Conservation (phyloP, 306 rosid genomes). For the Acacia confusa region DNA sequence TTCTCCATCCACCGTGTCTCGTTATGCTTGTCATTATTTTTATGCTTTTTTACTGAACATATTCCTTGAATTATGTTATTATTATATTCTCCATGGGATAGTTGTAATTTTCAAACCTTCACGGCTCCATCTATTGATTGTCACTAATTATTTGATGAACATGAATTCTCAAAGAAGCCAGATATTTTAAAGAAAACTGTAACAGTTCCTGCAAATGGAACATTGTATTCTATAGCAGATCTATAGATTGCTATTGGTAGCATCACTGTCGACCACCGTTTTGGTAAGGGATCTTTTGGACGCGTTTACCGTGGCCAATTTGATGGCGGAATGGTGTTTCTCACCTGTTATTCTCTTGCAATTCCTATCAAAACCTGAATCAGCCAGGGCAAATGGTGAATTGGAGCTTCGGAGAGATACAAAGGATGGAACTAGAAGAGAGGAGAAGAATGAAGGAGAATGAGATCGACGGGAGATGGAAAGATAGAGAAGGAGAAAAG, state of each 20-base stretch:
- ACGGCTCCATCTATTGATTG: slow-evolving; percentile 81
- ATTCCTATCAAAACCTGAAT: neutral
- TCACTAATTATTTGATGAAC: slow-evolving; percentile 75
- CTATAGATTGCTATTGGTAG: slow-evolving; percentile 92
- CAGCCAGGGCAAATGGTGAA: too few relatives aligned
- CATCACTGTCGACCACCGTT: slow-evolving; percentile 80
- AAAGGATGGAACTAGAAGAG: too few relatives aligned
- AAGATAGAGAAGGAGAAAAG: too few relatives aligned
- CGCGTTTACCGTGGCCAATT: slow-evolving; percentile 88
- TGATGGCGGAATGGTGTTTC: slow-evolving; percentile 76
- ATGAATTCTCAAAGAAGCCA: slow-evolving; percentile 63
- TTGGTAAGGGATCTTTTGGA: slow-evolving; percentile 93
- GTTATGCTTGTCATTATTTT: slow-evolving; percentile 1
- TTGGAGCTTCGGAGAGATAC: too few relatives aligned
- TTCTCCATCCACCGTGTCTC: too few relatives aligned
- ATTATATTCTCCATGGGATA: slow-evolving; percentile 5
- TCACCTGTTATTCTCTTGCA: slow-evolving; percentile 20
- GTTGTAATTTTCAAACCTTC: slow-evolving; percentile 52
- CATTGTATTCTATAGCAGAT: slow-evolving; percentile 79
- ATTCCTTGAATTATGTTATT: slow-evolving; percentile 11
- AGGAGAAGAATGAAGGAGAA: too few relatives aligned
- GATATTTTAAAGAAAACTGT: slow-evolving; percentile 55
- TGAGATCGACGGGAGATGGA: too few relatives aligned
- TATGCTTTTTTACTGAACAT: neutral
- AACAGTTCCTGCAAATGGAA: slow-evolving; percentile 60